Evolutionary conservation across 306 rosid genomes (phyloP).

Genomic region (Dalbergia cochinchinensis): DNA sequence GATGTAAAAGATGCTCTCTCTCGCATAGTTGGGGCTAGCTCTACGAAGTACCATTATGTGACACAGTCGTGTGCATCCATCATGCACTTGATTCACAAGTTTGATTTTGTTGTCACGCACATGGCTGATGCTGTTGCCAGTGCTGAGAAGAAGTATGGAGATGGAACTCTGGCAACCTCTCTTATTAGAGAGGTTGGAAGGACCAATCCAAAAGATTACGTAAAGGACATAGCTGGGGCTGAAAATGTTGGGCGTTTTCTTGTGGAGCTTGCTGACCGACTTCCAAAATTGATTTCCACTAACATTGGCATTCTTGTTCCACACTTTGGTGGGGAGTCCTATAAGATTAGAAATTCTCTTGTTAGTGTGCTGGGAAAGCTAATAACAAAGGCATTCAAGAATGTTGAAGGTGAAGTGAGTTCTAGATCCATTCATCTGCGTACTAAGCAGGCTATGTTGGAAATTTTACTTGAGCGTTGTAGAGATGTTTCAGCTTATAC

Average conservation of each 20-base stretch:
- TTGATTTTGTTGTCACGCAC: constrained; percentile 86
- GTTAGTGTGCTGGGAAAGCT: constrained; percentile 89
- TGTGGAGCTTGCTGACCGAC: constrained; percentile 89
- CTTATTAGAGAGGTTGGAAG: constrained; percentile 92
- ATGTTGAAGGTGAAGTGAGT: constrained; percentile 82
- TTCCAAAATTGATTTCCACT: constrained; percentile 86
- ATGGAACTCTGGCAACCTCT: constrained; percentile 83
- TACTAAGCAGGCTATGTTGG: constrained; percentile 97
- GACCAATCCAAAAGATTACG: constrained; percentile 88
- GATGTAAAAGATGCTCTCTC: constrained; percentile 82
- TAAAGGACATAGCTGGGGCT: constrained; percentile 87
- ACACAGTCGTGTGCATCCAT: constrained; percentile 91
- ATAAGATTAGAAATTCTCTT: constrained; percentile 93
- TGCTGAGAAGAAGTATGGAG: constrained; percentile 85
- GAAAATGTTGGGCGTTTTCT: constrained; percentile 92
- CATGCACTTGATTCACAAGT: constrained; percentile 87
- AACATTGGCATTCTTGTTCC: constrained; percentile 89
- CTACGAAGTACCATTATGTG: constrained; percentile 85
- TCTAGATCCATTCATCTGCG: constrained; percentile 83
- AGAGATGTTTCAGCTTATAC: constrained; percentile 98
- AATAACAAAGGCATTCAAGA: constrained; percentile 80
- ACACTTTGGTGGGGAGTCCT: constrained; percentile 97
- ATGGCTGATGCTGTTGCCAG: constrained; percentile 84
- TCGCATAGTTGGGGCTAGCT: constrained; percentile 86
- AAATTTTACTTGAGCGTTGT: constrained; percentile 94